phyloP scores from a whole-genome alignment of 2,329 filamentous ascomycete species.

The Orbilia oligospora region DNA sequence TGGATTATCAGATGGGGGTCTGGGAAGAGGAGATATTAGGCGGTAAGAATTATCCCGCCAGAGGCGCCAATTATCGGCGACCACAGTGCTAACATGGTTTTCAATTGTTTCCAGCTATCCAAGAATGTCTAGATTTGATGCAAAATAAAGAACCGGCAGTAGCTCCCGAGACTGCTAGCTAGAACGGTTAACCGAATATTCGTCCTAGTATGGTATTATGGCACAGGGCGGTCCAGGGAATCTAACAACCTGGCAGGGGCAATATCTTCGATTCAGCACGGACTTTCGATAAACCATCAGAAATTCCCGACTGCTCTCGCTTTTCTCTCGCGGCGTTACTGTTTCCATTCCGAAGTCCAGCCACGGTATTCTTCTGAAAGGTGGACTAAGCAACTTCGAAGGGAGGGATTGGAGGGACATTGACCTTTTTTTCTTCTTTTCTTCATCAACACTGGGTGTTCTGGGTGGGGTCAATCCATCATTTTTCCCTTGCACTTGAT shows the following conservation, averaged over 20 bases:
- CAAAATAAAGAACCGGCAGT: slow-evolving; percentile 56
- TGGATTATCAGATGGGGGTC: slow-evolving; percentile 97
- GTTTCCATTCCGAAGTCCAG: slow-evolving; percentile 60
- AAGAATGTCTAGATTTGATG: slow-evolving; percentile 55
- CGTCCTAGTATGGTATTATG: slow-evolving; percentile 22
- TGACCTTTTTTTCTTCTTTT: slow-evolving; percentile 45
- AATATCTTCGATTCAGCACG: slow-evolving; percentile 46
- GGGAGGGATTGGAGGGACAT: slow-evolving; percentile 36
- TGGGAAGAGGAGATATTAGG: slow-evolving; percentile 93
- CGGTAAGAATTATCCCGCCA: slow-evolving; percentile 72
- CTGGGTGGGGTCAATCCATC: slow-evolving; percentile 55
- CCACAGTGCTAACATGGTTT: slow-evolving; percentile 17
- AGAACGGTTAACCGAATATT: slow-evolving; percentile 30
- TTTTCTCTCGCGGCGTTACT: slow-evolving; percentile 59
- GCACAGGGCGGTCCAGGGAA: slow-evolving; percentile 16
- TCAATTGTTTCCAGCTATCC: slow-evolving; percentile 29
- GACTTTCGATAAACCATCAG: slow-evolving; percentile 29
- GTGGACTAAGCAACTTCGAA: slow-evolving; percentile 34
- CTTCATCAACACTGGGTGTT: slow-evolving; percentile 60
- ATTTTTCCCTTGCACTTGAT: slow-evolving; percentile 46
- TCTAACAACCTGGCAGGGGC: slow-evolving; percentile 43
- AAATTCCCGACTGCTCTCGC: slow-evolving; percentile 56
- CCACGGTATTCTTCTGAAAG: slow-evolving; percentile 52
- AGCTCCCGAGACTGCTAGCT: slow-evolving; percentile 51
- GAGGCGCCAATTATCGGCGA: slow-evolving; percentile 1